Base-by-base conservation (phyloP, 768 basidiomycete genomes). In the Suillus lakei region DNA sequence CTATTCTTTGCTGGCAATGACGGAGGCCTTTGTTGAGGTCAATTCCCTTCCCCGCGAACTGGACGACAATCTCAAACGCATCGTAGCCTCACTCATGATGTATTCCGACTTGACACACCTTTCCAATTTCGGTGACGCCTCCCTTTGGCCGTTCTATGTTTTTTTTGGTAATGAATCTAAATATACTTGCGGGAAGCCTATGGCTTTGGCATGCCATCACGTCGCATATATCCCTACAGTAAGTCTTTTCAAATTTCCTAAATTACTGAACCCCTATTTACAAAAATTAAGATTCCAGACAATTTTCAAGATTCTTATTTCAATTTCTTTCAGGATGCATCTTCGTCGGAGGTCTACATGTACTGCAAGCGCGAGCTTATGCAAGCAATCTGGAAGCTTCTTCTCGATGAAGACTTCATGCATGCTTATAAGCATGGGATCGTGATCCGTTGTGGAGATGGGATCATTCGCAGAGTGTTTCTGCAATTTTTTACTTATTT, bases 101-200 rank as follows among this genome's bases (percentile, higher is more conserved):
- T 73, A 71, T 66, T 74, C 73, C 0, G 73, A 75, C 51, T 58
- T 61, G 0, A 75, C 73, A 2, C 72, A 73, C 56, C 71, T 73
- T 8, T 62, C 71, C 0, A 64, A 64, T 28, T 75, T 67, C 15
- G 59, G 68, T 2, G 54, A 64, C 46, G 61, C 65, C 3, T 56
- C 63, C 0, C 39, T 72, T 5, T 72, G 69, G 71, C 71, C 69
- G 1, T 36, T 72, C 5, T 71, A 70, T 32, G 10, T 71, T 70
- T 58, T 55, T n/a, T 62, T 68, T 18, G 62, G 67, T 0, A 72
- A 72, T 6, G 62, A 67, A 32, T 70, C 69, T 15, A 70, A 68
- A 36, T 71, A 67, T 44, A 62, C 51, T 0, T 28, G 58, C 1
- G 63, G 36, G 8, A 67, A 67, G 41, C 68, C 68, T 7, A 69